phyloP scores from a whole-genome alignment of 2,329 filamentous ascomycete genomes.

The Blastomyces silverae region DNA sequence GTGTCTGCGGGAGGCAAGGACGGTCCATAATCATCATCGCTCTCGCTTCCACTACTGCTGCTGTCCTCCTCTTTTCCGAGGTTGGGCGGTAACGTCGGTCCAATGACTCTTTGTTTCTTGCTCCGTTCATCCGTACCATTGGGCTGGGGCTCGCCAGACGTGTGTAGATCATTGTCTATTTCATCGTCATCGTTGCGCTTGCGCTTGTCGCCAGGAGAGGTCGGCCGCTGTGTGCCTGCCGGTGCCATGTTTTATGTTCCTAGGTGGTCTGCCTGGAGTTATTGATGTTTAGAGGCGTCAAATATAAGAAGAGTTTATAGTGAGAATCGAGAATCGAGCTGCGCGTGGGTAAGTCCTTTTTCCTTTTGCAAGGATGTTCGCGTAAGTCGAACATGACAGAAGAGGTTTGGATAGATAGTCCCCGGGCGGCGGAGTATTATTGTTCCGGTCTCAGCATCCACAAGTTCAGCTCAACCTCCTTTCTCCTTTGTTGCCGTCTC shows the following conservation, averaged over 20 bases:
- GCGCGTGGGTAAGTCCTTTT: no score
- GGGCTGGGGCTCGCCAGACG: not conserved
- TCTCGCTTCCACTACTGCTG: slow-evolving; percentile 34
- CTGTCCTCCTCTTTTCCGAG: slow-evolving; percentile 23
- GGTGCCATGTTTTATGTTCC: not conserved
- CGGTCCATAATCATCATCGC: slow-evolving; percentile 37
- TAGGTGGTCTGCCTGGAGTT: not conserved
- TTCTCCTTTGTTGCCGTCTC: no score
- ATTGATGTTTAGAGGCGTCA: not conserved
- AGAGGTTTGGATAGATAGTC: no score
- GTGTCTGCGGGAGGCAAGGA: slow-evolving; percentile 23
- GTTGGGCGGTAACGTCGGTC: slow-evolving; percentile 45
- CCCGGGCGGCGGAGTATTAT: not conserved
- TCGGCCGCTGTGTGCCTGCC: not conserved
- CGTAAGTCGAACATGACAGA: no score
- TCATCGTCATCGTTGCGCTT: slow-evolving; percentile 10
- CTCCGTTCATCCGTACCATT: slow-evolving; percentile 5
- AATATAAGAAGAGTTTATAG: not conserved
- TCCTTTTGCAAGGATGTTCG: no score
- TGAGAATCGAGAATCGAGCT: slow-evolving; percentile 1
- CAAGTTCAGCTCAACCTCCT: not conserved
- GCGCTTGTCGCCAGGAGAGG: slow-evolving; percentile 8
- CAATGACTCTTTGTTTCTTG: slow-evolving; percentile 48
- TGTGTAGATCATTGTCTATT: not conserved
- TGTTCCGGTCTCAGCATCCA: not conserved